phyloP scores from a whole-genome alignment of 768 basidiomycete species.

The Termitomyces sp. region DNA sequence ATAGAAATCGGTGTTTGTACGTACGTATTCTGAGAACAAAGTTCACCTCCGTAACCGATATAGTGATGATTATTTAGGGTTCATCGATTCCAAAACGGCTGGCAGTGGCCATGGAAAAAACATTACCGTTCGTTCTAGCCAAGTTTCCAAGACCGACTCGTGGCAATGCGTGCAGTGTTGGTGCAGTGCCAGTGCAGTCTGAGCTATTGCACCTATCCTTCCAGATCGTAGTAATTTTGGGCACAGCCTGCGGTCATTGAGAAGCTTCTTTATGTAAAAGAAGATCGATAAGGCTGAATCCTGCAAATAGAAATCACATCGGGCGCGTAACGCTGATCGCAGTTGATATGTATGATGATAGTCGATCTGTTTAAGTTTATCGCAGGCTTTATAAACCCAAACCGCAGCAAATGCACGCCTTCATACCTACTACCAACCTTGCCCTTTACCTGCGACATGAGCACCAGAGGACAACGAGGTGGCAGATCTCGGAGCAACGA shows the following conservation, averaged over 20 bases:
- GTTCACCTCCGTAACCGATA: neutral
- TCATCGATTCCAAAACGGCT: neutral
- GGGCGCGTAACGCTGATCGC: too few relatives aligned
- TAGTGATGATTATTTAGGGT: neutral
- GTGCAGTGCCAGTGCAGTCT: neutral
- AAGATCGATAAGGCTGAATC: neutral
- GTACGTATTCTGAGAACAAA: too few relatives aligned
- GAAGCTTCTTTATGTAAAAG: neutral
- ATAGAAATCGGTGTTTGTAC: neutral
- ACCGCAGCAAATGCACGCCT: neutral
- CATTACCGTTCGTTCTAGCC: neutral
- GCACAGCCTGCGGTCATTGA: neutral
- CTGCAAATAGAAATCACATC: too few relatives aligned
- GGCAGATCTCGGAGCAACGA: constrained; percentile 18
- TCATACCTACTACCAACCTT: constrained; percentile 18
- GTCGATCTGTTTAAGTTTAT: neutral
- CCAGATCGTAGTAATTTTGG: neutral
- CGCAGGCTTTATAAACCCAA: neutral
- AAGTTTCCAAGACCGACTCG: neutral
- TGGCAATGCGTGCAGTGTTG: neutral
- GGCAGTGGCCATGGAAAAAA: neutral
- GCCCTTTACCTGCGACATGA: constrained; percentile 18
- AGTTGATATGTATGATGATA: too few relatives aligned
- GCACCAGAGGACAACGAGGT: constrained; percentile 21
- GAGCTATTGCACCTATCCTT: neutral